phyloP scores from a whole-genome alignment of 768 basidiomycete species.

The Glaciozyma martinii region DNA sequence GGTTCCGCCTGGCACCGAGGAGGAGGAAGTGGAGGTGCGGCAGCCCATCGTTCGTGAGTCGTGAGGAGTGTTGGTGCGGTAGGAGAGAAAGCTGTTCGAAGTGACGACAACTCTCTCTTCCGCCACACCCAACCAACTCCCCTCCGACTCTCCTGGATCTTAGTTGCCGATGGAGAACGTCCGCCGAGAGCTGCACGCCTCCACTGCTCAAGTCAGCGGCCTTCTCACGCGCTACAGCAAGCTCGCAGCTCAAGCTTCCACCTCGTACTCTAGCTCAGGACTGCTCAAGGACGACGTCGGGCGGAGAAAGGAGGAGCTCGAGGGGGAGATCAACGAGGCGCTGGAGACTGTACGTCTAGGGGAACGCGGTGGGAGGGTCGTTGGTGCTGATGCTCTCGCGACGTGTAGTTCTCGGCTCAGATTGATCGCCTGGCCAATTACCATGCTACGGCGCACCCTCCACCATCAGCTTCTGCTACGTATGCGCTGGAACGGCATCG shows the following conservation, averaged over 20 bases:
- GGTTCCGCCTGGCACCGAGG: background rate
- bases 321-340: conserved; percentile 76
- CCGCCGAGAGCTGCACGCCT: conserved; percentile 81
- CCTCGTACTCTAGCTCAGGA: conserved; percentile 45
- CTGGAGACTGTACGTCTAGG: conserved; percentile 60
- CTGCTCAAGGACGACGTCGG: conserved; percentile 38
- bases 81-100: background rate
- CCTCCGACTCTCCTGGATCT: background rate
- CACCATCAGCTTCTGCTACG: conserved; percentile 71
- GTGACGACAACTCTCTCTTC: background rate
- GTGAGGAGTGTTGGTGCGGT: background rate
- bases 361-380: background rate
- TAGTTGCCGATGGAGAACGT: conserved; percentile 52
- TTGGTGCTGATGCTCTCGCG: background rate
- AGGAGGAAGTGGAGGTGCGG: background rate
- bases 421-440: conserved; percentile 59
- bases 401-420: conserved; percentile 62
- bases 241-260: conserved; percentile 52
- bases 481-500: conserved; percentile 79
- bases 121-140: background rate
- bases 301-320: conserved; percentile 55
- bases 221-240: conserved; percentile 87
- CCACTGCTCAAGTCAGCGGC: conserved; percentile 83
- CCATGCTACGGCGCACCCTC: conserved; percentile 46
- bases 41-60: background rate